Evolutionary conservation across 345 rosid species (phyloP).

Genomic region (Eucalyptus erythrocorys): DNA sequence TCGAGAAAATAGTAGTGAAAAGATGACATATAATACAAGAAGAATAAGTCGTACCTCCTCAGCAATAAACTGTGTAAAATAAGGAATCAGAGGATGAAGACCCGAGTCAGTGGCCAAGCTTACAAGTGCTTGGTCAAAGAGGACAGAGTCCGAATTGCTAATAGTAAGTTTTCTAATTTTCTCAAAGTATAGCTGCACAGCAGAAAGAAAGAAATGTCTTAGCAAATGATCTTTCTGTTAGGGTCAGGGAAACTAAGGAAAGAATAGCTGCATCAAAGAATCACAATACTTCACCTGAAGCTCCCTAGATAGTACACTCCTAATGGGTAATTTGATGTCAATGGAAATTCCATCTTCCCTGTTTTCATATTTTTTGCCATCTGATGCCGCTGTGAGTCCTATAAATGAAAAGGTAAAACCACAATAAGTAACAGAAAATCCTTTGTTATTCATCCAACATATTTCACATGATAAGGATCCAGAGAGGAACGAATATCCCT

Average conservation of each 20-base stretch:
- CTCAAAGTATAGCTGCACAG: slow-evolving; percentile 57
- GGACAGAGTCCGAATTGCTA: slow-evolving; percentile 24
- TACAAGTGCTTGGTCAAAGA: slow-evolving; percentile 57
- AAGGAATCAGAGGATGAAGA: slow-evolving; percentile 68
- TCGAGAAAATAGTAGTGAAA: not conserved
- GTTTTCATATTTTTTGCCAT: slow-evolving; percentile 50
- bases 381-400: slow-evolving; percentile 24
- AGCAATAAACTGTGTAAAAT: slow-evolving; percentile 51
- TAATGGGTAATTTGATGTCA: slow-evolving; percentile 43
- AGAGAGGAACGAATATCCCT: not conserved
- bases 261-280: not conserved
- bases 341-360: slow-evolving; percentile 55
- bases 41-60: slow-evolving; percentile 41
- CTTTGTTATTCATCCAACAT: not conserved
- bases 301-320: slow-evolving; percentile 60
- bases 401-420: not conserved
- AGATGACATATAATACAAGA: not conserved
- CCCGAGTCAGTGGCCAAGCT: slow-evolving; percentile 74
- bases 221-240: not conserved
- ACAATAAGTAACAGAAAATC: not conserved
- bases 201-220: not conserved
- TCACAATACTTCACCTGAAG: slow-evolving; percentile 39
- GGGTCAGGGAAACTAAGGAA: not conserved
- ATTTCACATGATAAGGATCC: not conserved
- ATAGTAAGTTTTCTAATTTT: slow-evolving; percentile 44